Base-by-base conservation (phyloP, 345 rosid species). In the Salix arbutifolia region DNA sequence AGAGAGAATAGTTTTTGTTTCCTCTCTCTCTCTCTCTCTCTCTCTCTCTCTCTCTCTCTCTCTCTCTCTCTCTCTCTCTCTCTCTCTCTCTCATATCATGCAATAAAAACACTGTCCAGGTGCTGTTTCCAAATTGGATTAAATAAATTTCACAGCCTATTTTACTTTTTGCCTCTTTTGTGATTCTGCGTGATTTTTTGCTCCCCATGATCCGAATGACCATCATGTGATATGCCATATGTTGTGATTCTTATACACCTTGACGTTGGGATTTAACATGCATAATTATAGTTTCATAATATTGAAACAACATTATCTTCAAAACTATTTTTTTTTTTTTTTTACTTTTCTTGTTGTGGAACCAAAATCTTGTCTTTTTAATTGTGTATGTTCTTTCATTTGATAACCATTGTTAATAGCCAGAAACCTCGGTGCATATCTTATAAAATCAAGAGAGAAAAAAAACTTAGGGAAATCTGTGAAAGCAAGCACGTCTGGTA, bases 161-260 rank as follows among this genome's bases (percentile, higher is more conserved):
- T 67, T 74, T 70, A 48, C 84, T 74, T 85, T 83, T 78, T 42
- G 76, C 81, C 79, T 67, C 79, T 86, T 86, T 83, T 77, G 67
- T 78, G 88, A 86, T 86, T 82, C 87, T 84, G 70, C 86, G 66
- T 44, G 89, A 86, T 89, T 75, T 77, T 79, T 82, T 86, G 91
- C 89, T 82, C 89, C 91, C 91, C 80, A 86, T 86, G 87, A 40
- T 40, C 9, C 44, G 44, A 80, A 77, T 84, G 84, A 31, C 80
- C 81, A 79, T 80, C 83, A 79, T 81, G 76, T 70, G 77, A 19
- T 21, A 35, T 72, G 74, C 33, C 82, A 80, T 74, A 77, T 78
- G 75, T 74, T 83, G 83, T 73, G 83, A 76, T 64, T 71, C 74
- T 74, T 74, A 65, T 72, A 75, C 77, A 52, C 67, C 31, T 74